Evolutionary conservation across 2,329 filamentous ascomycete genomes (phyloP).

Genomic region (Arachnopeziza araneosa): DNA sequence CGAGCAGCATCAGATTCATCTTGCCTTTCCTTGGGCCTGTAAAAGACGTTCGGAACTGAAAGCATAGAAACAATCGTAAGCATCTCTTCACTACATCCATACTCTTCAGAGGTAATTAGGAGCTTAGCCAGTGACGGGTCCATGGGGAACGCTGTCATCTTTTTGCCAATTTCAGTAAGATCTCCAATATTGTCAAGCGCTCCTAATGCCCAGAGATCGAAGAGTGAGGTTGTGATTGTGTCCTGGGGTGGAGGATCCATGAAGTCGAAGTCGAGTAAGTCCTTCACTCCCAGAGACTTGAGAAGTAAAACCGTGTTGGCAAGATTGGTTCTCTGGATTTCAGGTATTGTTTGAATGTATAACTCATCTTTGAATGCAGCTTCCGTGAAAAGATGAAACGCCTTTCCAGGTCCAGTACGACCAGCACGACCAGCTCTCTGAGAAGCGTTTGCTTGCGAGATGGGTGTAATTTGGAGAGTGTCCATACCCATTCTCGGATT

Average conservation of each 20-base stretch:
- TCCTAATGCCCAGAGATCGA: conserved; percentile 94
- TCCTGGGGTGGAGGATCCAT: conserved; percentile 99
- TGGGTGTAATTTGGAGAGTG: conserved; percentile 93
- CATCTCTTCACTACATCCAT: conserved; percentile 95
- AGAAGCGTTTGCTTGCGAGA: conserved; percentile 92
- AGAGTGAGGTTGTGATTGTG: conserved; percentile 93
- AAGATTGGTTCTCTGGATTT: conserved; percentile 94
- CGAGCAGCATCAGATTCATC: conserved; percentile 93
- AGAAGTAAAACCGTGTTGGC: conserved; percentile 91
- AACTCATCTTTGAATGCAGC: conserved; percentile 93
- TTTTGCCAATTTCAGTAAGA: conserved; percentile 76
- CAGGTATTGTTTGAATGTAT: conserved; percentile 93
- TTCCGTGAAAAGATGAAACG: conserved; percentile 90
- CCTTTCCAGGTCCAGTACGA: conserved; percentile 90
- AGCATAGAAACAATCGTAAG: conserved; percentile 98
- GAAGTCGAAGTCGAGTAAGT: conserved; percentile 94
- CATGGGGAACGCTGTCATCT: conserved; percentile 98
- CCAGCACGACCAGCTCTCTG: conserved; percentile 92
- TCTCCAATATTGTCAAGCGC: conserved; percentile 92
- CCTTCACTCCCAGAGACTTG: conserved; percentile 90
- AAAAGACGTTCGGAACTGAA: conserved; percentile 93
- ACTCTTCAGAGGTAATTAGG: conserved; percentile 83
- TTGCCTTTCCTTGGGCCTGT: conserved; percentile 90
- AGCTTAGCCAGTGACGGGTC: conserved; percentile 93
- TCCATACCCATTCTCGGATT: conserved; percentile 99